Evolutionary conservation across 352 stramenopile species (phyloP).

Genomic region (Globisporangium barbulae): DNA sequence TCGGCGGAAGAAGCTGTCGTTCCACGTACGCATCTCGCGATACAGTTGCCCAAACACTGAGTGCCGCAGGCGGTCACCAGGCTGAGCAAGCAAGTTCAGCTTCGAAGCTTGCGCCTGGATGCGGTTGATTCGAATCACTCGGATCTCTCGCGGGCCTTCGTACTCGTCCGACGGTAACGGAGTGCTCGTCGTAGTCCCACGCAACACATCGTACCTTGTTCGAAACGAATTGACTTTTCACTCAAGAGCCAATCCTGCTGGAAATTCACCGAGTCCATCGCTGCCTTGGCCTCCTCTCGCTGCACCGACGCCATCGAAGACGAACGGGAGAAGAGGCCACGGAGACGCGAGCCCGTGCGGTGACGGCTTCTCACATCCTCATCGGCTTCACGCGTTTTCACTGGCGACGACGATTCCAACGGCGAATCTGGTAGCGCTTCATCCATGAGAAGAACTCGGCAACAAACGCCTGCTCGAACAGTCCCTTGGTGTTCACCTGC

Average conservation of each 20-base stretch:
- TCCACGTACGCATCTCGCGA: constrained; percentile 94
- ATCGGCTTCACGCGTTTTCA: neutral
- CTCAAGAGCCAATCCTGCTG: constrained; percentile 42
- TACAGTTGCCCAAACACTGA: constrained; percentile 98
- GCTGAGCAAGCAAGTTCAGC: constrained; percentile 85
- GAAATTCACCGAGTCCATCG: neutral
- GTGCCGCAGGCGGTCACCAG: constrained; percentile 81
- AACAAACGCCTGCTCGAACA: constrained; percentile 16
- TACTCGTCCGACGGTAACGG: constrained; percentile 98
- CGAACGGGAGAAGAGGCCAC: constrained; percentile 11
- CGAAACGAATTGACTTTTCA: constrained; percentile 39
- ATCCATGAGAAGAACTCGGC: constrained; percentile 12
- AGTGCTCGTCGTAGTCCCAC: constrained; percentile 95
- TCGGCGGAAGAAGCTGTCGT: constrained; percentile 91
- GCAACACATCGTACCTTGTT: constrained; percentile 90
- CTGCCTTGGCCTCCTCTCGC: neutral
- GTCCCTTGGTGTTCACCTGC: constrained; percentile 9
- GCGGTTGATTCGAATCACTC: constrained; percentile 97
- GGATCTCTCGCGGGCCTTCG: constrained; percentile 97
- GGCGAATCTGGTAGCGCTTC: constrained; percentile 12
- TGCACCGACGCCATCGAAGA: neutral
- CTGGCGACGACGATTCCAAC: neutral
- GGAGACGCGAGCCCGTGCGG: constrained; percentile 9
- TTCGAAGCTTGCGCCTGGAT: constrained; percentile 90
- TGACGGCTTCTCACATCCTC: neutral